These are phyloP conservation scores for Sporormia fimetaria DNA, from an alignment of 495 filamentous ascomycete species.

Conservation along the genomic window DNA sequence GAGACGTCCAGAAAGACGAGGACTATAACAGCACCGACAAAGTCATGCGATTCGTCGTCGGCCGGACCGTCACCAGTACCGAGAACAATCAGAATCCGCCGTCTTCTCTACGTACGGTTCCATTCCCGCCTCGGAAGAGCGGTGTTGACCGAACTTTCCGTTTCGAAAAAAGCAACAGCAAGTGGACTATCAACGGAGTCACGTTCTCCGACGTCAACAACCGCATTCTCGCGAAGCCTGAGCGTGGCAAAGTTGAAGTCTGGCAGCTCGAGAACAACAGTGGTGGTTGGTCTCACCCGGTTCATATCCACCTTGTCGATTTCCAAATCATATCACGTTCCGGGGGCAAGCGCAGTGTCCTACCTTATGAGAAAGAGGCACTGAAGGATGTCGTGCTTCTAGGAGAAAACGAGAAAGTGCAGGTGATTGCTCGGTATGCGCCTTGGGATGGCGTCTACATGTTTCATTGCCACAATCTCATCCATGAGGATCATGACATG, in stretches of 20 bases:
- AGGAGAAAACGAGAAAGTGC: constrained; percentile 38
- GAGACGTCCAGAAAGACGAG: constrained; percentile 35
- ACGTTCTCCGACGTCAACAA: constrained; percentile 37
- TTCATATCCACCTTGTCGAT: constrained; percentile 51
- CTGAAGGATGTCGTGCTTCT: constrained; percentile 46
- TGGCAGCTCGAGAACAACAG: constrained; percentile 36
- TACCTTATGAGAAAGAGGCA: constrained; percentile 39
- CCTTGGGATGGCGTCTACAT: constrained; percentile 47
- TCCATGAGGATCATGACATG: constrained; percentile 52
- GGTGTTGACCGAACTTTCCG: constrained; percentile 37
- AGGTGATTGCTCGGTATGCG: constrained; percentile 39
- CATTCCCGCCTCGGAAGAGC: constrained; percentile 29
- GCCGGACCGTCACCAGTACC: constrained; percentile 30
- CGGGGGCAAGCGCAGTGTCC: constrained; percentile 30
- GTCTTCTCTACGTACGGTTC: constrained; percentile 27
- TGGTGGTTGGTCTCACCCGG: constrained; percentile 13
- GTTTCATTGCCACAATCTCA: constrained; percentile 45
- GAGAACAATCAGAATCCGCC: constrained; percentile 31
- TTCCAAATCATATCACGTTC: constrained; percentile 40
- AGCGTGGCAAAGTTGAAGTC: constrained; percentile 38
- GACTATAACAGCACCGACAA: constrained; percentile 41
- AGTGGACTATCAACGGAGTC: constrained; percentile 44
- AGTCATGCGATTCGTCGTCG: constrained; percentile 45
- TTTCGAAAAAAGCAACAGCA: constrained; percentile 36
- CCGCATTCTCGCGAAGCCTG: constrained; percentile 41